phyloP scores from a whole-genome alignment of 2,329 filamentous ascomycete genomes.

The Fusarium duplospermum region DNA sequence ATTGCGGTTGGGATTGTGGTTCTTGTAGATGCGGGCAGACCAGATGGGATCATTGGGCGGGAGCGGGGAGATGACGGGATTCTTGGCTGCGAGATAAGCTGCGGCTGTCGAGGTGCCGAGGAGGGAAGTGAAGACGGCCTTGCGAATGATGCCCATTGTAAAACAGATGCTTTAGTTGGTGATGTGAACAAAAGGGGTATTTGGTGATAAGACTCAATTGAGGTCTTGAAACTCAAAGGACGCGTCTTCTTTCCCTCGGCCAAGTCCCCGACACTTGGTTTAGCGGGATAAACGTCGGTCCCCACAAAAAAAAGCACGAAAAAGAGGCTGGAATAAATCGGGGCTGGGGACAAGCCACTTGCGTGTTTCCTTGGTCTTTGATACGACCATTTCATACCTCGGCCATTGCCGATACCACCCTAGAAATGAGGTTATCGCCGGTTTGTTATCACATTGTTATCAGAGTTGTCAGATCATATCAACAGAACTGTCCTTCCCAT shows the following conservation, averaged over 20 bases:
- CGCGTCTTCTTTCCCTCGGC: constrained; percentile 21
- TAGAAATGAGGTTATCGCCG: neutral
- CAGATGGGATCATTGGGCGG: constrained; percentile 71
- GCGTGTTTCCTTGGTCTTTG: neutral
- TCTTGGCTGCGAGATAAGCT: constrained; percentile 63
- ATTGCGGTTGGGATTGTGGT: constrained; percentile 72
- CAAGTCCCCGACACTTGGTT: neutral
- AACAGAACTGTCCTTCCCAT: neutral
- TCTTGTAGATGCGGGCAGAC: constrained; percentile 65
- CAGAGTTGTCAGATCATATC: neutral
- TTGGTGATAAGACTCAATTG: neutral
- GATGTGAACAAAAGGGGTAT: neutral
- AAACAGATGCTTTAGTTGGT: neutral
- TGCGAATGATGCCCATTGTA: constrained; percentile 66
- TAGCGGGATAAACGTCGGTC: constrained; percentile 24
- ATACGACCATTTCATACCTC: neutral
- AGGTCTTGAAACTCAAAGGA: constrained; percentile 11
- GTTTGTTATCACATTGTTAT: neutral
- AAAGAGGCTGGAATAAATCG: constrained; percentile 4
- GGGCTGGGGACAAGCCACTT: constrained; percentile 10
- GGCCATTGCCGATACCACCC: neutral
- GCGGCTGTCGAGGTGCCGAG: constrained; percentile 61
- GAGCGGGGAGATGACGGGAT: constrained; percentile 68
- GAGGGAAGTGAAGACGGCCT: constrained; percentile 58
- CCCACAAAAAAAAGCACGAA: neutral